A percentile compares a stretch with the other conserved stretches of the same genome.
phyloP scores from a whole-genome alignment of 2,329 filamentous ascomycete genomes.

The Ambrosiella beaveri region DNA sequence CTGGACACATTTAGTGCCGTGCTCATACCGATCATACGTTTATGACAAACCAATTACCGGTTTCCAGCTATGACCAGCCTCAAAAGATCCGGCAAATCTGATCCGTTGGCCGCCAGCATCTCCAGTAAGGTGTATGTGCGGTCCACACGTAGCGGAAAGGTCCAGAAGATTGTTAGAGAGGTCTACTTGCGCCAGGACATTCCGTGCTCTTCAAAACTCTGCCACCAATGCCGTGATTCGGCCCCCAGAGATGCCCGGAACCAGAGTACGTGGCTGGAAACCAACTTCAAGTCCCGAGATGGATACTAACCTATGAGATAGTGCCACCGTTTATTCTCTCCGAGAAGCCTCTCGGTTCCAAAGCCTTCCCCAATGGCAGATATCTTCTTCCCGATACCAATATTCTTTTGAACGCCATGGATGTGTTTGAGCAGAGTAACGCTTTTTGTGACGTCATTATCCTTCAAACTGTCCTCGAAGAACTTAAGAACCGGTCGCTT shows the following conservation, averaged over 20 bases:
- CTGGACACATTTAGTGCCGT: no score
- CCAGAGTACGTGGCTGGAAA: constrained; percentile 35
- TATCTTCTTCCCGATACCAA: constrained; percentile 96
- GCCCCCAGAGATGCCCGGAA: constrained; percentile 68
- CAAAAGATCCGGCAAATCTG: constrained; percentile 37
- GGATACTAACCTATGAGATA: constrained; percentile 21
- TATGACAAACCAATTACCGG: neutral
- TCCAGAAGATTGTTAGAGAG: constrained; percentile 96
- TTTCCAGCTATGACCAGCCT: constrained; percentile 41
- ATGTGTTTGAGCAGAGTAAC: constrained; percentile 80
- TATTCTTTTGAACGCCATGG: constrained; percentile 87
- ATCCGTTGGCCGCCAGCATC: constrained; percentile 50
- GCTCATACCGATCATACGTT: neutral
- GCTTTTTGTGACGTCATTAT: constrained; percentile 96
- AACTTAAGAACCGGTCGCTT: constrained; percentile 81
- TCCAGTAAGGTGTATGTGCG: constrained; percentile 93
- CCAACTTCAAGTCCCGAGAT: neutral
- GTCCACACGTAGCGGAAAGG: constrained; percentile 88
- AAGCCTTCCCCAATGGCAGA: constrained; percentile 67
- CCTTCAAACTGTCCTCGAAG: constrained; percentile 88
- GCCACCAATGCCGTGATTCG: constrained; percentile 52
- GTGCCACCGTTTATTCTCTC: constrained; percentile 75
- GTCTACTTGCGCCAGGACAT: constrained; percentile 93
- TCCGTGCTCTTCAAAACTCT: constrained; percentile 86
- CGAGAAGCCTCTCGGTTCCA: constrained; percentile 70